These are phyloP conservation scores for Pseudogymnoascus sp. DNA, from an alignment of 2,329 filamentous ascomycete species.

Conservation along the genomic window DNA sequence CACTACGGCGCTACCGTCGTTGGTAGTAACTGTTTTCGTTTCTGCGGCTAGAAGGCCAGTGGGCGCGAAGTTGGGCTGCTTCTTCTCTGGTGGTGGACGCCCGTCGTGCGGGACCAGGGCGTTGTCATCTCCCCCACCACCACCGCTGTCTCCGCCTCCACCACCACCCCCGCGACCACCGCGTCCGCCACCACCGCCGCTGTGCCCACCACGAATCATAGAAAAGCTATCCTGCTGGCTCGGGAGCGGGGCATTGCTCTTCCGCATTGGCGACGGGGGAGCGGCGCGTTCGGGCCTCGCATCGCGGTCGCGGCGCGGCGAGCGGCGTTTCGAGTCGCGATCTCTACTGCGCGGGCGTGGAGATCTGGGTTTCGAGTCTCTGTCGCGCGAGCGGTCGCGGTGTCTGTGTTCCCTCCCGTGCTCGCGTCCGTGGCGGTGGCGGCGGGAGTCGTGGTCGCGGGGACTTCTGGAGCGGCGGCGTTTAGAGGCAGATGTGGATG, in stretches of 20 bases:
- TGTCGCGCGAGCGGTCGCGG: constrained; percentile 1
- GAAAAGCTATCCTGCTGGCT: constrained; percentile 55
- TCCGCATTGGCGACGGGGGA: constrained; percentile 21
- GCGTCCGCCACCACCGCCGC: neutral
- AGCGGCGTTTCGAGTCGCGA: constrained; percentile 22
- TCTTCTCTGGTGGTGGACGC: constrained; percentile 54
- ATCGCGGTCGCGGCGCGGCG: constrained; percentile 18
- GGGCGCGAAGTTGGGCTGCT: constrained; percentile 78
- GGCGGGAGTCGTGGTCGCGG: constrained; percentile 16
- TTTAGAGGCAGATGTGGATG: constrained; percentile 17
- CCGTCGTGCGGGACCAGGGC: constrained; percentile 26
- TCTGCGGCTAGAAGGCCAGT: constrained; percentile 81
- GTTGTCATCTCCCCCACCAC: neutral
- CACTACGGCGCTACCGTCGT: constrained; percentile 65
- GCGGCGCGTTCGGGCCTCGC: constrained; percentile 18
- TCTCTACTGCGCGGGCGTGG: constrained; percentile 11
- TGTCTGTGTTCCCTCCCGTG: neutral
- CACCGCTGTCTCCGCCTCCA: constrained; percentile 27
- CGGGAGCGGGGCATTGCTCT: constrained; percentile 43
- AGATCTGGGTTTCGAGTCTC: neutral
- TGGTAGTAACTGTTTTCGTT: constrained; percentile 68
- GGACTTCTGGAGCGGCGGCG: constrained; percentile 27
- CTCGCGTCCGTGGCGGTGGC: neutral
- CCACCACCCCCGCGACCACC: neutral
- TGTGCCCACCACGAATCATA: constrained; percentile 37